Percentiles rank a stretch among this genome's conserved stretches.
Conservation (phyloP, 352 stramenopile species). For the Pythium insidiosum region DNA sequence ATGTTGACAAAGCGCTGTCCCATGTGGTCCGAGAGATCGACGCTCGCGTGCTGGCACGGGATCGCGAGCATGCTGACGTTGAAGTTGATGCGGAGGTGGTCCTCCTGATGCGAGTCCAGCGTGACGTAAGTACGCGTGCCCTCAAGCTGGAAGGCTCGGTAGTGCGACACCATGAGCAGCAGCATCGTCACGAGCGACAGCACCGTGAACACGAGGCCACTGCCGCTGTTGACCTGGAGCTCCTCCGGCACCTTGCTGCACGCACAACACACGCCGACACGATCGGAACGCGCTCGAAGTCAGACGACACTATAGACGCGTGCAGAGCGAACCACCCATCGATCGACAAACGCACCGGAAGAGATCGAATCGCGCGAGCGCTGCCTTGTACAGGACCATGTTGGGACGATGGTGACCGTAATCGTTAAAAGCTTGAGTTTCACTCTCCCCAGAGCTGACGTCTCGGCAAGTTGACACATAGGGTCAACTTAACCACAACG, state of each 20-base stretch:
- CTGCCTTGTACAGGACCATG: no score
- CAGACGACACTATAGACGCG: no score
- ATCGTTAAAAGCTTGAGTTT: no score
- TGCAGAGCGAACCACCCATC: no score
- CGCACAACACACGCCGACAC: no score
- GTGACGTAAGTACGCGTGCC: constrained; percentile 47
- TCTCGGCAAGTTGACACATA: no score
- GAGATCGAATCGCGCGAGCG: no score
- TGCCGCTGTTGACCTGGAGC: constrained; percentile 49
- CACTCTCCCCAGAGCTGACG: no score
- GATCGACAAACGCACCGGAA: no score
- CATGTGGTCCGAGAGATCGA: constrained; percentile 80
- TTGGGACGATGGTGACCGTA: no score
- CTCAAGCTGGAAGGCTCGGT: constrained; percentile 33
- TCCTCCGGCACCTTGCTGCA: constrained; percentile 70
- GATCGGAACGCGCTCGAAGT: no score
- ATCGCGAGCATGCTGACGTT: constrained; percentile 75
- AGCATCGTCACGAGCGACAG: constrained; percentile 49
- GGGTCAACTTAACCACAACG: no score
- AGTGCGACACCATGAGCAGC: constrained; percentile 46
- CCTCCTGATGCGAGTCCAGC: constrained; percentile 73
- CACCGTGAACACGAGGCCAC: constrained; percentile 59
- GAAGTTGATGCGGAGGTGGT: constrained; percentile 79
- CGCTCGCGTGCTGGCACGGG: constrained; percentile 58
- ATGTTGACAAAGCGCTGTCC: constrained; percentile 66